Evolutionary conservation across 192 early-diverging fungal species (phyloP).

Genomic region (Spinellus fusiger): DNA sequence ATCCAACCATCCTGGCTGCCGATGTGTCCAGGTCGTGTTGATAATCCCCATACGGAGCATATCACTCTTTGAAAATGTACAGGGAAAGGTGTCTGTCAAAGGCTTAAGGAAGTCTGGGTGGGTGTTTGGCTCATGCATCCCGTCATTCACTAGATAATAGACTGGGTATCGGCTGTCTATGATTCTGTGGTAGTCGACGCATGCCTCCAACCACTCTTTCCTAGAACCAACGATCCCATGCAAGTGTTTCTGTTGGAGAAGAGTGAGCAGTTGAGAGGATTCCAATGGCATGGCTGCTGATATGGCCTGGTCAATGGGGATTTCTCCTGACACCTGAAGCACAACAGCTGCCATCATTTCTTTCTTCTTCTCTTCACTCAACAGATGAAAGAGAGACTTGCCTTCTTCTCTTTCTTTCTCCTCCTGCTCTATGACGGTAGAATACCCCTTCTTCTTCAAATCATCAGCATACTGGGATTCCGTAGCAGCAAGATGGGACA

Average conservation of each 20-base stretch:
- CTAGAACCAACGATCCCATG: not conserved
- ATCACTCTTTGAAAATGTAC: constrained; percentile 13
- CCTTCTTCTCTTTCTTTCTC: not conserved
- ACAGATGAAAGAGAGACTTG: not conserved
- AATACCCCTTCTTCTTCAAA: not conserved
- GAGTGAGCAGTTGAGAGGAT: constrained; percentile 6
- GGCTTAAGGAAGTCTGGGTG: constrained; percentile 8
- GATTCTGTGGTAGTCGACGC: constrained; percentile 16
- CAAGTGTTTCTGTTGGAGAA: not conserved
- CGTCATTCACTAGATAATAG: constrained; percentile 16
- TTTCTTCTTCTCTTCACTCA: not conserved
- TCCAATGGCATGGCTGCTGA: constrained; percentile 18
- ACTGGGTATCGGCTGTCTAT: constrained; percentile 11
- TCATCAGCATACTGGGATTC: constrained; percentile 3
- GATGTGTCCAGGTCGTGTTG: not conserved
- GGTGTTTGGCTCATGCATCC: not conserved
- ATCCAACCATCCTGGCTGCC: not conserved
- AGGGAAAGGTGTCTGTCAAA: constrained; percentile 11
- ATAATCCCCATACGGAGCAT: constrained; percentile 8
- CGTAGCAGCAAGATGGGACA: not conserved
- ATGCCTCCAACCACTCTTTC: constrained; percentile 15
- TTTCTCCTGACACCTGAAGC: constrained; percentile 16
- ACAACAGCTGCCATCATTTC: constrained; percentile 13
- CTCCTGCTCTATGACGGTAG: not conserved
- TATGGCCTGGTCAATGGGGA: constrained; percentile 18